Base-by-base conservation (phyloP, 2,329 filamentous ascomycete genomes). In the Lachnellula suecica region DNA sequence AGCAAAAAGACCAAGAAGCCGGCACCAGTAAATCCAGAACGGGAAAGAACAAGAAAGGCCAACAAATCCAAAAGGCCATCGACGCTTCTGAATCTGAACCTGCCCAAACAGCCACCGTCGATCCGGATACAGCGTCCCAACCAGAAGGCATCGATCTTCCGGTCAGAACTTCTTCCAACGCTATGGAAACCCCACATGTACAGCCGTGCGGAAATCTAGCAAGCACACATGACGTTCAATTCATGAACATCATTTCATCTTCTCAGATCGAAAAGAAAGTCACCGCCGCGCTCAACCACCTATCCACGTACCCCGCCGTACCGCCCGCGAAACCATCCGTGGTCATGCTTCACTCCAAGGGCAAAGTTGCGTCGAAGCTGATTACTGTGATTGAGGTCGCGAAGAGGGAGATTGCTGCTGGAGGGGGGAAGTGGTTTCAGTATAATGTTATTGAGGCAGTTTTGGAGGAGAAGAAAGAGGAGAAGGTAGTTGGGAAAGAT, bases 331-430 rank as follows among this genome's bases (percentile, higher is more conserved):
- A 72, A 54, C 67, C 71, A 1, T 61, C 57, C 17, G 57, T 81
- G 0, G 63, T 75, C 8, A 59, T 70, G 31, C 54, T 78, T 9
- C 62, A 66, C 40, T 70, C 74, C 13, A 70, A 71, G 47, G 65
- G 69, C 3, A 58, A 60, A 13, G 66, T 63, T 3, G 76, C 81
- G 2, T 76, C 75, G 68, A 91, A 91, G 68, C 73, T 89, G 62
- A 80, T 89, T 60, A 85, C 81, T 4, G 78, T 90, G 42, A 77
- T 78, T 41, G 87, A 91, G 68, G 83, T 88, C 34, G 77, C 76
- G 51, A 86, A 87, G 67, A 72, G 79, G 35, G 72, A 82, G 43
- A 69, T 87, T 47, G 70, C 63, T 27, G 73, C 75, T 46, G 68
- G 72, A 37, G 74, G 73, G 3, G 72, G 71, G 53, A 59, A 70